These are phyloP conservation scores for Termitomyces sp. DNA, from an alignment of 768 basidiomycete species.

Conservation along the genomic window DNA sequence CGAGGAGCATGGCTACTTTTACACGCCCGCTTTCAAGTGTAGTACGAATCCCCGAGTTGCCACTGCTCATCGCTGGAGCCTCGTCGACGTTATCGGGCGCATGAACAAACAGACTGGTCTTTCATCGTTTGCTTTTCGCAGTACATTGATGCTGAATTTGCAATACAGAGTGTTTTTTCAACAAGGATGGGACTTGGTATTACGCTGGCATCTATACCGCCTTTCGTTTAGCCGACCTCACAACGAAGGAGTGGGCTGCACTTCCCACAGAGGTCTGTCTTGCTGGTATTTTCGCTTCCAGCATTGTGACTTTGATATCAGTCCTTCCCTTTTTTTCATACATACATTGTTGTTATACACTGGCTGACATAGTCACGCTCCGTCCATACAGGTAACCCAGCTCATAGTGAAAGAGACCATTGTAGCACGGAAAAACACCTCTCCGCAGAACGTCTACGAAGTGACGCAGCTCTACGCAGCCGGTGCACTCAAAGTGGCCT, in stretches of 20 bases:
- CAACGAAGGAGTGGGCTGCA: slow-evolving; percentile 62
- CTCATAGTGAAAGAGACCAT: slow-evolving; percentile 71
- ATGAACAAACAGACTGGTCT: slow-evolving; percentile 62
- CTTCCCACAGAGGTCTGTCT: slow-evolving; percentile 55
- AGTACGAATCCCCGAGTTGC: slow-evolving; percentile 72
- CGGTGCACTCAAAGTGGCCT: slow-evolving; percentile 70
- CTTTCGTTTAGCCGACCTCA: slow-evolving; percentile 61
- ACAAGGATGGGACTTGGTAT: slow-evolving; percentile 78
- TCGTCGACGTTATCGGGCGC: slow-evolving; percentile 55
- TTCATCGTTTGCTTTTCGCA: slow-evolving; percentile 3
- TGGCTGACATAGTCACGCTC: not conserved
- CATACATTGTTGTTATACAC: not conserved
- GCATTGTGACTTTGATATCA: slow-evolving; percentile 1
- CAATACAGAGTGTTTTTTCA: slow-evolving; percentile 71
- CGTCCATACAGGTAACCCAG: slow-evolving; percentile 47
- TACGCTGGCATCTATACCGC: slow-evolving; percentile 77
- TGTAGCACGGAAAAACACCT: slow-evolving; percentile 64
- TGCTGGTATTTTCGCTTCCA: not conserved
- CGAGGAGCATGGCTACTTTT: slow-evolving; percentile 79
- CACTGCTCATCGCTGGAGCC: slow-evolving; percentile 71
- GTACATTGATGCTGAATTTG: not conserved
- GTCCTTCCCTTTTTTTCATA: not conserved
- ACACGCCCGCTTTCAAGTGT: slow-evolving; percentile 72
- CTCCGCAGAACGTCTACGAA: slow-evolving; percentile 76
- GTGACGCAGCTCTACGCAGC: slow-evolving; percentile 65